Evolutionary conservation across 345 rosid species (phyloP), one percentile per base, ranked within the genome.

Genomic region (rapeseed (Brassica napus)): DNA sequence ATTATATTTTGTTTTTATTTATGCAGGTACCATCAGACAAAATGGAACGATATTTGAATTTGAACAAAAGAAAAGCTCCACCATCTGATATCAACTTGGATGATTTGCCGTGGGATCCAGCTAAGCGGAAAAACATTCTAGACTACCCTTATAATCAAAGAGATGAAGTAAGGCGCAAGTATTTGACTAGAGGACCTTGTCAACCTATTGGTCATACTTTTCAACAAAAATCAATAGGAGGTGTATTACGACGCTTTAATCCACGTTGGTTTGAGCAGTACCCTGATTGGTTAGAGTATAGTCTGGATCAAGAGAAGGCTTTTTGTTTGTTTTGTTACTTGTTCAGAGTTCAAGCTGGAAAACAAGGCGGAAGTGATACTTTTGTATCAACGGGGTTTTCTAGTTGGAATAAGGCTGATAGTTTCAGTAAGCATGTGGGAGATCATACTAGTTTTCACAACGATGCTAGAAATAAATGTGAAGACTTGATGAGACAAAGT

Each of bases 401-500:
- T 31, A 28, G 39, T 1, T 30, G 67, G 21, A 62, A 62, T 14
- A 28, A 62, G 67, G 18, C 67, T 62, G 42, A 32, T 21, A 57
- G 12, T 3, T 16, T 16, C 10, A 55, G 60, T 16, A 55, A 55
- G 3, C 60, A 55, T 7, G 26, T 55, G 24, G 62, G 28, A 3
- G 62, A 57, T 57, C 62, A 57, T 21, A 21, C 62, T 57, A 57
- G 4, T 18, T 55, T 57, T 57, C 69, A 65, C n/a, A 65, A 18
- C 5, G 16, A 9, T 65, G 49, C 52, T 4, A 65, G 23, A 65
- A 57, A 16, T 55, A 65, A 65, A 34, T 32, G 44, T 34, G 47
- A 32, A 49, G 18, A 49, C 57, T 39, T 39, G 47, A 39, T 39
- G 39, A 35, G 39, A 35, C 39, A 35, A 35, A 9, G 39, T 35